These are phyloP conservation scores for Malus sieversii DNA, from an alignment of 306 rosid genomes.

Conservation along the genomic window DNA sequence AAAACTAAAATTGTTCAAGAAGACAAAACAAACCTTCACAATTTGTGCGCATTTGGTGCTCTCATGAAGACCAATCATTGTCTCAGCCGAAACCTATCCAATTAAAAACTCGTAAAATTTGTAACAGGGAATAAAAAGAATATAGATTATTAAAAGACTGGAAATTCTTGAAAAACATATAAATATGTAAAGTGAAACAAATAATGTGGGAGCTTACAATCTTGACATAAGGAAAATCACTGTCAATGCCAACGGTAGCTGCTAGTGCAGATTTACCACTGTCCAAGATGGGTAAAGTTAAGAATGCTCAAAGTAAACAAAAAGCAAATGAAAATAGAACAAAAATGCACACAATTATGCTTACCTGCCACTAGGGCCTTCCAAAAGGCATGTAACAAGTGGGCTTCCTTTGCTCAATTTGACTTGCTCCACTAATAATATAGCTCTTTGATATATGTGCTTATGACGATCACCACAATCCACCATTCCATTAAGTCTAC, in stretches of 20 bases:
- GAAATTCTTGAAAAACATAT: conserved; percentile 12
- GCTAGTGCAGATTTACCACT: conserved; percentile 96
- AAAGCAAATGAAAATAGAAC: not conserved
- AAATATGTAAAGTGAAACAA: not conserved
- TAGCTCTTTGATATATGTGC: conserved; percentile 74
- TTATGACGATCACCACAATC: conserved; percentile 83
- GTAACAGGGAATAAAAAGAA: conserved; percentile 7
- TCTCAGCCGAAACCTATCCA: conserved; percentile 74
- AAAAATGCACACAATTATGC: not conserved
- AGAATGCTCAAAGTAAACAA: conserved; percentile 22
- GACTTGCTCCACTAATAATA: conserved; percentile 89
- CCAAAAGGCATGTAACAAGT: conserved; percentile 85
- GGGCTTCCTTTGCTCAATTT: conserved; percentile 95
- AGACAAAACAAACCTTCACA: conserved; percentile 68
- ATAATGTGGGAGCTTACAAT: conserved; percentile 56
- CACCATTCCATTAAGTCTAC: conserved; percentile 79
- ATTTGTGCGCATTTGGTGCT: conserved; percentile 88
- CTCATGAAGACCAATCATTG: conserved; percentile 96
- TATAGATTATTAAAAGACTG: not conserved
- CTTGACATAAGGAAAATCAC: conserved; percentile 96
- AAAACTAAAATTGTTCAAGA: conserved; percentile 5
- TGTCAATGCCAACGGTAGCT: conserved; percentile 93
- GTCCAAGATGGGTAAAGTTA: conserved; percentile 32
- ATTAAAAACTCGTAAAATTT: conserved; percentile 13
- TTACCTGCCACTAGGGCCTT: conserved; percentile 96